These are phyloP conservation scores for Rutstroemia sp. DNA, from an alignment of 2,329 filamentous ascomycete genomes.

Conservation along the genomic window DNA sequence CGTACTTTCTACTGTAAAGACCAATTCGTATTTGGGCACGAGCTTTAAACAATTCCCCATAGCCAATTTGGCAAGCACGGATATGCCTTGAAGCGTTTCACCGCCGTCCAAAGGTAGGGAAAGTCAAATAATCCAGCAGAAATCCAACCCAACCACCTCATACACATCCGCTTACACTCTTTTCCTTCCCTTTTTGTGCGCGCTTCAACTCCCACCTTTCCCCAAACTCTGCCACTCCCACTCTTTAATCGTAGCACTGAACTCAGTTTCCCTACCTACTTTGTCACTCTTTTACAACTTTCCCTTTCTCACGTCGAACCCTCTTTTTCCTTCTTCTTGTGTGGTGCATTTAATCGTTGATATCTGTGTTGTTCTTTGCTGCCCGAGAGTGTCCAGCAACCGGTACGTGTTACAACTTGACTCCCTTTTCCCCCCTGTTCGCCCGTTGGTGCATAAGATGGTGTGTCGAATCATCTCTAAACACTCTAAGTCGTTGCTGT, in stretches of 20 bases:
- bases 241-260: neutral
- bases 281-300: slow-evolving; percentile 1
- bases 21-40: too few species aligned
- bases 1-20: too few species aligned
- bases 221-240: neutral
- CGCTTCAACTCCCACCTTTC: neutral
- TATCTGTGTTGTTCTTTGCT: neutral
- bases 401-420: slow-evolving; percentile 4
- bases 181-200: neutral
- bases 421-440: neutral
- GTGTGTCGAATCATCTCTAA: neutral
- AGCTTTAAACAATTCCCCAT: too few species aligned
- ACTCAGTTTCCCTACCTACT: neutral
- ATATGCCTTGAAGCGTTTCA: slow-evolving; percentile 1
- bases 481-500: neutral
- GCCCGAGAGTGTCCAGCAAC: neutral
- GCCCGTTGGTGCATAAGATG: neutral
- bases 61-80: neutral
- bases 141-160: too few species aligned
- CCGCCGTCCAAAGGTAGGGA: neutral
- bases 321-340: neutral
- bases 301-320: neutral
- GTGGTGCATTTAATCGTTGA: slow-evolving; percentile 2
- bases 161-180: neutral
- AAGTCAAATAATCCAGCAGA: too few species aligned